These are phyloP conservation scores for Thoreauomyces humboldtii DNA, from an alignment of 192 early-diverging fungal species.

Conservation along the genomic window DNA sequence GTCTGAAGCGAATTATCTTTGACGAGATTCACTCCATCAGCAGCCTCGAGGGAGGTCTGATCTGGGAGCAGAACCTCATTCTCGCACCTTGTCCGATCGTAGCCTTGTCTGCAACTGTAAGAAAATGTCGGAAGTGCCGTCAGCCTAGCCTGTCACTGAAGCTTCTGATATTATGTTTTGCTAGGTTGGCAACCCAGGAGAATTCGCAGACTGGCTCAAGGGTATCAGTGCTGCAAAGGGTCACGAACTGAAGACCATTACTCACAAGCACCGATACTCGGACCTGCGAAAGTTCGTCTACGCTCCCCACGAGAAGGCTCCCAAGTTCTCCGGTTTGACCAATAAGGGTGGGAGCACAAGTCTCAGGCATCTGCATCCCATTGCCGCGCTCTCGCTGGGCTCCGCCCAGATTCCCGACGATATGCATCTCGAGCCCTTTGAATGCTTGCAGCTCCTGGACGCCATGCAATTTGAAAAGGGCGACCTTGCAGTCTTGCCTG, in stretches of 20 bases:
- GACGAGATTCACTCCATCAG: constrained; percentile 36
- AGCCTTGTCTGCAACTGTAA: constrained; percentile 44
- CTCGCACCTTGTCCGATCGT: constrained; percentile 41
- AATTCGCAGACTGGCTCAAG: constrained; percentile 37
- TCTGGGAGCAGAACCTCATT: constrained; percentile 44
- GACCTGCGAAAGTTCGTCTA: constrained; percentile 41
- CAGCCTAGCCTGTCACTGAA: constrained; percentile 7
- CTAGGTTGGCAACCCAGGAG: too few relatives aligned
- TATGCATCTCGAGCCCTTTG: constrained; percentile 28
- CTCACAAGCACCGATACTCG: constrained; percentile 38
- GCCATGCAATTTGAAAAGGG: constrained; percentile 14
- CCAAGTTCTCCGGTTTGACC: neutral
- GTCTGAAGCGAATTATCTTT: constrained; percentile 46
- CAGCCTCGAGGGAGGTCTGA: constrained; percentile 23
- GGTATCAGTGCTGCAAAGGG: constrained; percentile 16
- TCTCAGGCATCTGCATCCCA: constrained; percentile 35
- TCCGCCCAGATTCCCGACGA: constrained; percentile 30
- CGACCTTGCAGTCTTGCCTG: neutral
- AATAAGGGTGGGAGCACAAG: neutral
- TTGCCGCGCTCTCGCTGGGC: constrained; percentile 24
- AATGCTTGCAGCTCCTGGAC: constrained; percentile 37
- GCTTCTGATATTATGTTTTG: too few relatives aligned
- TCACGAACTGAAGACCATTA: constrained; percentile 25
- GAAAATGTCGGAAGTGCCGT: too few relatives aligned
- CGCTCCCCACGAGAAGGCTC: constrained; percentile 13